phyloP scores from a whole-genome alignment of 1,139 yeast species.

The Blastobotrys buckinghamii region DNA sequence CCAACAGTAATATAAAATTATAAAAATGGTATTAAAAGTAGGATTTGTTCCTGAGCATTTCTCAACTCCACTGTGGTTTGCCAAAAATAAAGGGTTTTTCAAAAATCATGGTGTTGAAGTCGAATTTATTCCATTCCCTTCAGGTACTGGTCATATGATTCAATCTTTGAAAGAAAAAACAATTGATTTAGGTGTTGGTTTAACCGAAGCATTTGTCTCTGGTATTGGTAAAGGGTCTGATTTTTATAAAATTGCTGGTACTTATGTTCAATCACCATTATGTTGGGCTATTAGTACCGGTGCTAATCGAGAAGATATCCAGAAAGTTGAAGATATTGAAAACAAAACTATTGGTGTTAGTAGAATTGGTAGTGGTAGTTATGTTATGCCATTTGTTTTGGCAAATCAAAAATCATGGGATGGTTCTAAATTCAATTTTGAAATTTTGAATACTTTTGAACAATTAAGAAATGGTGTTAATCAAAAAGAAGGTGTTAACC shows the following conservation, averaged over 20 bases:
- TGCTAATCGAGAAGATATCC: slow-evolving; percentile 47
- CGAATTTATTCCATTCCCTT: slow-evolving; percentile 67
- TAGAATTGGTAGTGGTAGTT: slow-evolving; percentile 86
- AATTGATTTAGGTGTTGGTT: slow-evolving; percentile 76
- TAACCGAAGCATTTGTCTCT: slow-evolving; percentile 86
- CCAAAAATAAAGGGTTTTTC: slow-evolving; percentile 55
- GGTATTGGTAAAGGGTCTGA: slow-evolving; percentile 70
- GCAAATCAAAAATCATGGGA: slow-evolving; percentile 51
- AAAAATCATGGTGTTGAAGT: slow-evolving; percentile 42
- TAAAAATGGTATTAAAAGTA: slow-evolving; percentile 37
- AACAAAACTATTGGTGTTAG: slow-evolving; percentile 73
- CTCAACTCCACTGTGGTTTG: slow-evolving; percentile 78
- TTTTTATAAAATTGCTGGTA: slow-evolving; percentile 62
- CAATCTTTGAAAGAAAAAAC: slow-evolving; percentile 59
- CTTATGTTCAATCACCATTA: slow-evolving; percentile 79
- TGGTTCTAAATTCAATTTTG: slow-evolving; percentile 41
- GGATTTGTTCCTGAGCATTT: slow-evolving; percentile 93
- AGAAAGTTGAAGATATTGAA: slow-evolving; percentile 46
- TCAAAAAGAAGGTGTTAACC: slow-evolving; percentile 34
- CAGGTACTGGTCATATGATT: slow-evolving; percentile 85
- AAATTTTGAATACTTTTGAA: slow-evolving; percentile 60
- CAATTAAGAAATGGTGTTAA: slow-evolving; percentile 79
- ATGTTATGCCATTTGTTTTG: slow-evolving; percentile 83
- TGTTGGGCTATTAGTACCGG: slow-evolving; percentile 92
- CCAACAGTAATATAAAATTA: not conserved